Conservation (phyloP, 805 yeast genomes). For the Kuraishia piskuri region DNA sequence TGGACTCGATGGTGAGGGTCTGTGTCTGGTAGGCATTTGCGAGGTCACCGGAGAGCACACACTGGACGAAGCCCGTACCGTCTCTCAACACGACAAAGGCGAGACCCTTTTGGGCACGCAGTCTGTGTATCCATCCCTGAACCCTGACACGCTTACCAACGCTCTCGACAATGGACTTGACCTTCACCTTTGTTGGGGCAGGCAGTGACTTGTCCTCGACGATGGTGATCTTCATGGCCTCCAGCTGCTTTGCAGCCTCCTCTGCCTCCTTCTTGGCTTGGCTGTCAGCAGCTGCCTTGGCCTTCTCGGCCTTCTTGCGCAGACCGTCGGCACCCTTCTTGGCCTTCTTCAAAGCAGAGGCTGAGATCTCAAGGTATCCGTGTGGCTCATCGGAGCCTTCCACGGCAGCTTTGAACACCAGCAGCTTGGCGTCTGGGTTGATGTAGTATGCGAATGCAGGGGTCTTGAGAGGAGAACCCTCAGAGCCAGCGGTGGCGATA, state of each 20-base stretch:
- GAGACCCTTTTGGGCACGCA: slow-evolving; percentile 86
- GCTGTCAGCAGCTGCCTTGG: slow-evolving; percentile 45
- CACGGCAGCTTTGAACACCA: slow-evolving; percentile 53
- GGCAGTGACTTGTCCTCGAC: slow-evolving; percentile 70
- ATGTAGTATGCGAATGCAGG: slow-evolving; percentile 72
- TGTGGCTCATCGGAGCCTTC: slow-evolving; percentile 33
- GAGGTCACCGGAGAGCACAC: slow-evolving; percentile 82
- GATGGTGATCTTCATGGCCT: slow-evolving; percentile 70
- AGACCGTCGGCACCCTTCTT: slow-evolving; percentile 92
- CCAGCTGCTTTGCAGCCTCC: slow-evolving; percentile 68
- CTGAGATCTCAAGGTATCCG: slow-evolving; percentile 66
- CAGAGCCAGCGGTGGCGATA: slow-evolving; percentile 52
- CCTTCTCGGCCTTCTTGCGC: slow-evolving; percentile 71
- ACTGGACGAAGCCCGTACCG: slow-evolving; percentile 87
- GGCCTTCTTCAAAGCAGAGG: slow-evolving; percentile 92
- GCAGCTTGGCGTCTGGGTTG: slow-evolving; percentile 42
- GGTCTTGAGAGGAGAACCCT: slow-evolving; percentile 64
- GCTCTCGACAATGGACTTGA: slow-evolving; percentile 40
- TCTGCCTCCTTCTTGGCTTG: slow-evolving; percentile 51
- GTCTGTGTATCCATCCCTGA: slow-evolving; percentile 94
- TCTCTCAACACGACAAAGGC: slow-evolving; percentile 90
- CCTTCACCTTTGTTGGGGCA: slow-evolving; percentile 57
- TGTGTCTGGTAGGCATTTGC: slow-evolving; percentile 84
- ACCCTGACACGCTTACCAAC: slow-evolving; percentile 69
- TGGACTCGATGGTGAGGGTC: slow-evolving; percentile 82